Base-by-base conservation (phyloP, 1,139 yeast genomes). In the Lodderomyces elongisporus region DNA sequence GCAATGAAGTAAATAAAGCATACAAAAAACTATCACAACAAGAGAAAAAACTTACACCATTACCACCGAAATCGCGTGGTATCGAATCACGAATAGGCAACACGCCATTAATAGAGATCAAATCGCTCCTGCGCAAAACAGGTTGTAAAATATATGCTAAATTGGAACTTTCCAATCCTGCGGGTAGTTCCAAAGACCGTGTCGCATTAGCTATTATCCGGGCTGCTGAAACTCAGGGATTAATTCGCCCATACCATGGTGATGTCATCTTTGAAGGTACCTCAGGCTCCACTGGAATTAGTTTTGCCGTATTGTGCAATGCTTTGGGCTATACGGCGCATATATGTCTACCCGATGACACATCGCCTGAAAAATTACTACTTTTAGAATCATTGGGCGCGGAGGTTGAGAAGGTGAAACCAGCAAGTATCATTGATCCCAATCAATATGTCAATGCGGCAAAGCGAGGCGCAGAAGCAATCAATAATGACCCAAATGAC, bases 351-450 rank as follows among this genome's bases (percentile, higher is more conserved):
- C 98, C 97, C 0, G 93, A 88, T 53, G 98, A 91, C 51, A 91
- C 97, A 0, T 82, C 95, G 0, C 68, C 66, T 2, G 97, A 91
- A 47, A 91, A 91, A 50, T 53, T 91, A 16, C 77, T 74, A 32
- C 63, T 91, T 25, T 63, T 91, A 32, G 68, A 69, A 36, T 70
- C 83, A 30, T 68, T 85, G 27, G 97, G 97, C 2, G 97, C 96
- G 0, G 72, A 65, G 2, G 74, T 91, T n/a, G 89, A 85, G 48
- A 81, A 83, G 29, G 97, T 91, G 12, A 79, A 84, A 38, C 98
- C 98, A 0, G 97, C 97, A 0, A 79, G 95, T 7, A 91, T 91
- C 31, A 96, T 88, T 10, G 97, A 91, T 56, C 91, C 94, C 2
- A 75, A 77, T 40, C 97, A 91, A 55, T 91, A 91, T 51, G 96